A percentile compares a stretch with the other conserved stretches of the same genome.
phyloP scores from a whole-genome alignment of 768 basidiomycete species.

The Phylloporus rhodoxanthus region DNA sequence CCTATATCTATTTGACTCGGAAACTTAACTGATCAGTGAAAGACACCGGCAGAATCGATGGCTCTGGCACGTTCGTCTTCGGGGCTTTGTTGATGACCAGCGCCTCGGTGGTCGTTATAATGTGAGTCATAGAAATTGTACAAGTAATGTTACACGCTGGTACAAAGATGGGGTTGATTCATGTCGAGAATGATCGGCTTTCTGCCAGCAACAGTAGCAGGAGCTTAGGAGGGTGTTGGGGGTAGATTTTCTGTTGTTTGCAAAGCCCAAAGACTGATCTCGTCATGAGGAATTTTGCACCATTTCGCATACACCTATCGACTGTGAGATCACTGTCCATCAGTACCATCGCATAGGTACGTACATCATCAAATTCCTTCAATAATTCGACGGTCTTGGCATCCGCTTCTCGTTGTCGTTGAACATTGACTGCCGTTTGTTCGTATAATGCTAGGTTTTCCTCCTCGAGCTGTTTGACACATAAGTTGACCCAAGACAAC shows the following conservation, averaged over 20 bases:
- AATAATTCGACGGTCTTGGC: constrained; percentile 42
- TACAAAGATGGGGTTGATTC: neutral
- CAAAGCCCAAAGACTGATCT: constrained; percentile 49
- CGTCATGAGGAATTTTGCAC: constrained; percentile 53
- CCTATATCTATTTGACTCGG: no score
- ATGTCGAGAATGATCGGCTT: neutral
- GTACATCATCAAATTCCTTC: constrained; percentile 49
- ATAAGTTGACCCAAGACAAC: neutral
- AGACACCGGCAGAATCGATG: no score
- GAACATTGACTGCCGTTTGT: constrained; percentile 45
- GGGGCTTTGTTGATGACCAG: no score
- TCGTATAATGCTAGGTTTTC: constrained; percentile 46
- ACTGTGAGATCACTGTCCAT: constrained; percentile 6
- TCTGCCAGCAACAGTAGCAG: neutral
- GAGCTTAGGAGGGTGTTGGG: constrained; percentile 21
- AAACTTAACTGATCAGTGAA: no score
- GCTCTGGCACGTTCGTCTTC: no score
- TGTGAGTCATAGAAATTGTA: neutral
- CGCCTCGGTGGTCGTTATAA: no score
- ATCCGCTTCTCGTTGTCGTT: constrained; percentile 42
- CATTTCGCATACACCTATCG: constrained; percentile 46
- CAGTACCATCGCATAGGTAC: constrained; percentile 7
- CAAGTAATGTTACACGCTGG: neutral
- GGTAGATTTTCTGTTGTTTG: constrained; percentile 34
- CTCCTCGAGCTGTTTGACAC: constrained; percentile 44